Base-by-base conservation (phyloP, 176 grass and related monocot species). In the Chrysopogon serrulatus region DNA sequence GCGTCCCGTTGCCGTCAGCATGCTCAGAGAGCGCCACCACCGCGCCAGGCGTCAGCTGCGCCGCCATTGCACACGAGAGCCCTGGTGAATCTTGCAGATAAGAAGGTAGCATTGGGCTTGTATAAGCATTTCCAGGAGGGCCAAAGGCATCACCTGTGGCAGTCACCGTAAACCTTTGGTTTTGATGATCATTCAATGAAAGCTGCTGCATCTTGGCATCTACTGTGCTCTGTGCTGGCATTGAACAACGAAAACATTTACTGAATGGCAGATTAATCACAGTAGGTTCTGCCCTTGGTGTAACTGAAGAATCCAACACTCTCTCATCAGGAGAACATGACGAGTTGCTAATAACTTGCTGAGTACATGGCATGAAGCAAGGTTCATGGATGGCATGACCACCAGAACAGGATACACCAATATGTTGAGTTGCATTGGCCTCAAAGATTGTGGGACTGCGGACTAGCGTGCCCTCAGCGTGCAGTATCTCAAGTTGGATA, bases 371-470 rank as follows among this genome's bases (percentile, higher is more conserved):
- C n/a, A 43, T 61, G 37, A 78, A 28, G 37, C 37, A 78, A 63
- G 56, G 16, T 16, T n/a, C 31, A 35, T 53, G 9, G 31, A 8
- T 68, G 6, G 8, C 30, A 53, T 23, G 24, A 10, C 15, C 43
- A 49, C 8, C 8, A 32, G 71, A 32, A 32, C 26, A 48, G 7
- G 42, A 32, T 49, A 32, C 42, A 32, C 27, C 26, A 48, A 48
- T 49, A 19, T 48, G 71, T 33, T 49, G 44, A 51, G 71, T n/a
- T n/a, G 71, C 27, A 74, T 49, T 51, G 28, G 27, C 43, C 2
- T 93, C 90, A 60, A 91, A 97, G 54, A 70, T 24, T 78, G 27
- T 97, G 5, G 92, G 90, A 33, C 13, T 88, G 47, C 91, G 85
- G 3, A 95, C 85, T 21, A 85, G 3, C 10, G 24, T 30, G 13